These are phyloP conservation scores for Arthrobotrys pseudoclavata DNA, from an alignment of 2,329 filamentous ascomycete genomes.

Conservation along the genomic window DNA sequence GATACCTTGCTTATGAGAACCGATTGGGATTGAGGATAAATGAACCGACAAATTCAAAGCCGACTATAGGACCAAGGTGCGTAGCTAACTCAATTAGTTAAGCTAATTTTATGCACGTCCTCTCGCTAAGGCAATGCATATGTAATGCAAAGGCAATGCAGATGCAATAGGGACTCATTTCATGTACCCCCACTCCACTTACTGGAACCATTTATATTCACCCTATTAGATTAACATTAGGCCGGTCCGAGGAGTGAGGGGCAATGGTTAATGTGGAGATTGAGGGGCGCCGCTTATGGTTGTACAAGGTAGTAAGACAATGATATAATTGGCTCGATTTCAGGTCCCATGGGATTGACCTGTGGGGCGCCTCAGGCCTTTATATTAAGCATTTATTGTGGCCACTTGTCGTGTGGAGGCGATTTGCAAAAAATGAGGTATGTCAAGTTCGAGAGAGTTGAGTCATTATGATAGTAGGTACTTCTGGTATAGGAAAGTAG, in stretches of 20 bases:
- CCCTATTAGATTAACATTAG: neutral
- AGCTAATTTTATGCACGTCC: neutral
- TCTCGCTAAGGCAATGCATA: slow-evolving; percentile 34
- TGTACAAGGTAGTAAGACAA: slow-evolving; percentile 2
- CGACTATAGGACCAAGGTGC: no score
- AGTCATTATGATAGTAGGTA: neutral
- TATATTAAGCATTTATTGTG: neutral
- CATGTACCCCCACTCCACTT: neutral
- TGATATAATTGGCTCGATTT: neutral
- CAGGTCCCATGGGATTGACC: neutral
- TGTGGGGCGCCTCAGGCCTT: neutral
- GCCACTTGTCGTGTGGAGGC: neutral
- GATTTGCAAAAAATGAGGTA: no score
- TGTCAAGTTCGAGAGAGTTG: no score
- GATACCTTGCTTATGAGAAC: neutral
- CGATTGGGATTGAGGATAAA: neutral
- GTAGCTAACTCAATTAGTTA: neutral
- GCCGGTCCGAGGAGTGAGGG: neutral
- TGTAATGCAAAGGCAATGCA: slow-evolving; percentile 33
- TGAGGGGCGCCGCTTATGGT: slow-evolving; percentile 17
- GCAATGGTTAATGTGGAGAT: neutral
- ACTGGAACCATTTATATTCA: neutral
- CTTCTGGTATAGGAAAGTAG: neutral
- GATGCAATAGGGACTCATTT: slow-evolving; percentile 51
- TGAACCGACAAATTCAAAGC: neutral